These are phyloP conservation scores for Calonectria multiphialidica DNA, from an alignment of 2,329 filamentous ascomycete species.

Conservation along the genomic window DNA sequence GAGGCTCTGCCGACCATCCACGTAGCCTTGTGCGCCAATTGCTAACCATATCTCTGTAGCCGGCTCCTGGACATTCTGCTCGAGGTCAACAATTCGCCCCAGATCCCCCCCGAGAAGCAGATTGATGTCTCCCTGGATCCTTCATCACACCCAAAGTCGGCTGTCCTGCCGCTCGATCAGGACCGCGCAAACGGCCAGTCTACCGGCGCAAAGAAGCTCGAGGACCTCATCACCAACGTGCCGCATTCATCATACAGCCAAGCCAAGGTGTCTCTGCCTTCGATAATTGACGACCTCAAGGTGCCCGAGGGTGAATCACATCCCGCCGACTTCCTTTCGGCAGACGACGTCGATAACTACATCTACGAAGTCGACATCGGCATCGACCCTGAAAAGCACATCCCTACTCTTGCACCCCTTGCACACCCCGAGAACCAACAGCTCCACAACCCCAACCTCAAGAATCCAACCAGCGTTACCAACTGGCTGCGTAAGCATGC, in stretches of 20 bases:
- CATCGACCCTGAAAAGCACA: slow-evolving; percentile 57
- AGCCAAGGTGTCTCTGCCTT: slow-evolving; percentile 73
- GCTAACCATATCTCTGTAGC: slow-evolving; percentile 59
- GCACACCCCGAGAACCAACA: slow-evolving; percentile 52
- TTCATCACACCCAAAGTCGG: slow-evolving; percentile 54
- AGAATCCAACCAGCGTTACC: slow-evolving; percentile 91
- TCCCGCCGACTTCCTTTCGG: slow-evolving; percentile 75
- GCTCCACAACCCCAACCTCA: slow-evolving; percentile 55
- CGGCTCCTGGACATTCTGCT: slow-evolving; percentile 89
- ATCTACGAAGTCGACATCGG: slow-evolving; percentile 72
- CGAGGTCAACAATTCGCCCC: slow-evolving; percentile 87
- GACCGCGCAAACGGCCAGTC: slow-evolving; percentile 54
- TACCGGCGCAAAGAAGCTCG: slow-evolving; percentile 60
- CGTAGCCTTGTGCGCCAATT: slow-evolving; percentile 27
- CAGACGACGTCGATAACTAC: slow-evolving; percentile 81
- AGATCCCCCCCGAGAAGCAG: slow-evolving; percentile 80
- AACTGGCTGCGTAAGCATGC: slow-evolving; percentile 93
- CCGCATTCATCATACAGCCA: slow-evolving; percentile 65
- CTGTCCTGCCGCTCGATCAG: slow-evolving; percentile 47
- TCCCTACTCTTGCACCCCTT: slow-evolving; percentile 65
- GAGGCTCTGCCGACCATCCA: not conserved
- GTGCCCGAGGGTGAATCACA: slow-evolving; percentile 64
- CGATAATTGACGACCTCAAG: slow-evolving; percentile 62
- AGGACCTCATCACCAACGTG: slow-evolving; percentile 63
- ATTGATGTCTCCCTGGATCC: slow-evolving; percentile 74